Evolutionary conservation across 768 basidiomycete species (phyloP), one percentile per base, ranked within the genome.

Genomic region (Boletus sp.): DNA sequence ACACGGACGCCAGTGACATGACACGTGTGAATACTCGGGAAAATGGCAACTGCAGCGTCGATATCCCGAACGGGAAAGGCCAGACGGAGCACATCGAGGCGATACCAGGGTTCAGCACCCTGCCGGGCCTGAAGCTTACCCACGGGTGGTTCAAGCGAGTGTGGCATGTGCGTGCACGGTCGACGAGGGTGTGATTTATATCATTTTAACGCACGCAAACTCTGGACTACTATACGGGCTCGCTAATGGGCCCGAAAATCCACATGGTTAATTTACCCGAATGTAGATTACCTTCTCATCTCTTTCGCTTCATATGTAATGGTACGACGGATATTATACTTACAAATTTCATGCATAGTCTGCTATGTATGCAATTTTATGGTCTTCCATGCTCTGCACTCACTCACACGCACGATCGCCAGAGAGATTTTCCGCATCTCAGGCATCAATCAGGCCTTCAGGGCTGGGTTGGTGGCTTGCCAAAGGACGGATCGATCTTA

Each of bases 401-500:
- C 19, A 7, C 5, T 2, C 5, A 4, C 44, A 21, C n/a, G 25
- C 7, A 13, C 5, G 39, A 53, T 39, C 23, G 30, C 27, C 33
- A 2, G 25, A 21, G 13, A 21, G 11, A 29, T 40, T 7, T 32
- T 37, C 14, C 17, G 4, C 35, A 25, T 39, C 35, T 51, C 45
- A 6, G 10, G 10, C 35, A 33, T 57, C n/a, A n/a, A n/a, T n/a
- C n/a, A n/a, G n/a, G n/a, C n/a, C n/a, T n/a, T 25, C 21, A 60
- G 17, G 42, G 4, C 23, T 34, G 46, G 7, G 50, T 38, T 44
- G 54, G 32, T 51, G 56, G 64, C 67, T 77, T 82, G 27, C 77
- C 74, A 47, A 77, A 70, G 2, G 75, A 74, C 1, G 83, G 80
- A 21, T 83, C 81, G 55, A 98, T 97, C 72, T 83, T 82, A 48